A percentile compares a stretch with the other conserved stretches of the same genome.
Evolutionary conservation across 2,329 filamentous ascomycete species (phyloP).

Genomic region (Parafenestella ontariensis): DNA sequence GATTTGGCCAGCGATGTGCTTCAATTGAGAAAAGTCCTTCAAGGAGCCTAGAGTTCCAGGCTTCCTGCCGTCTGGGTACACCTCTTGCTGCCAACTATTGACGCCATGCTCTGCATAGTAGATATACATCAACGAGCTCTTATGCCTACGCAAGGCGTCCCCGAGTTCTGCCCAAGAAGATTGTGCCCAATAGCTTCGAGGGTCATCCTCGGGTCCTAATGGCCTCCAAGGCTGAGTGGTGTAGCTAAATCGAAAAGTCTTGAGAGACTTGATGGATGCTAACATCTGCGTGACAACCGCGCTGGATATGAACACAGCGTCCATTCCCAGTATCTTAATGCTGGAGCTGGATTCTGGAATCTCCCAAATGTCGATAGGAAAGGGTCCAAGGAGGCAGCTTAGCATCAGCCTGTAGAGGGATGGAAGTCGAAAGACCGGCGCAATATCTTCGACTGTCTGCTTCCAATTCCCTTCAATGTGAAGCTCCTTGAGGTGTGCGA

Average conservation of each 20-base stretch:
- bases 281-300: conserved; percentile 6
- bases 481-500: conserved; percentile 2
- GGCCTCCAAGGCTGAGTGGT: conserved; percentile 5
- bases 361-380: conserved; percentile 5
- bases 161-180: conserved; percentile 9
- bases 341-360: conserved; percentile 4
- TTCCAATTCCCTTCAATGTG: not conserved
- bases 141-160: conserved; percentile 6
- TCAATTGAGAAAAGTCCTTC: not conserved
- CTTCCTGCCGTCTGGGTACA: conserved; percentile 1
- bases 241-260: not conserved
- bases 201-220: not conserved
- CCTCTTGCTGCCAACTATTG: not conserved
- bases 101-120: not conserved
- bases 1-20: not conserved
- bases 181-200: conserved; percentile 1
- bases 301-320: conserved; percentile 3
- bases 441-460: not conserved
- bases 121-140: not conserved
- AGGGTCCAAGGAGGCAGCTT: not conserved
- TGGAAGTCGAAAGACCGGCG: conserved; percentile 4
- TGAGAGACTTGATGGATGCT: conserved; percentile 5
- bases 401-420: conserved; percentile 1
- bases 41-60: conserved; percentile 5
- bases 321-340: not conserved